Base-by-base conservation (phyloP, 768 basidiomycete species). In the Kwoniella mangroviensis region DNA sequence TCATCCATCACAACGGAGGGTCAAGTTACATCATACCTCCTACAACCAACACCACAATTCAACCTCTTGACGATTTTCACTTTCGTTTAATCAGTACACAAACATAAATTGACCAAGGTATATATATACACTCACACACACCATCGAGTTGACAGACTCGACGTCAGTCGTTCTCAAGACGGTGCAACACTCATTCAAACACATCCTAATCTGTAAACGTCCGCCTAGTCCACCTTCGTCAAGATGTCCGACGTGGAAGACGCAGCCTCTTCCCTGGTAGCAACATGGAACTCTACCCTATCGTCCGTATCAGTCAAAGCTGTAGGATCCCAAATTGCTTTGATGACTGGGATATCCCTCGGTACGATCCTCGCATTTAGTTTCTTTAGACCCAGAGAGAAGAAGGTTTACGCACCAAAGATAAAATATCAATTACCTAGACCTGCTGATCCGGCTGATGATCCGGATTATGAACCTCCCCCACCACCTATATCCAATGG, bases 371-470 rank as follows among this genome's bases (percentile, higher is more conserved):
- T 83, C 21, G 83, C 78, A 3, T 98, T 98, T 85, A 95, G 94
- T 71, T 57, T 91, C 73, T 85, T 98, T 58, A 89, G 96, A 45
- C 96, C 96, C 13, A 89, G 89, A 75, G 95, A 97, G 86, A 80
- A 80, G 67, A 78, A 78, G 66, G 75, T 94, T 68, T 96, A 96
- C 79, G 92, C 94, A 81, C 94, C 93, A 71, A 97, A 95, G 80
- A 75, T 92, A 84, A 95, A 95, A 83, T 95, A 94, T 80, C 92
- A 79, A 51, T 68, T 76, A 4, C 74, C 76, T 26, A 41, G 65
- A 34, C 74, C 74, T n/a, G 57, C 62, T 3, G 43, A 75, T 34
- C 69, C 74, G 1, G 55, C 62, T 6, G 76, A 78, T 59, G 79
- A 83, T 66, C 74, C 80, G 12, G 81, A 81, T 54, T 81, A 82